A percentile compares a stretch with the other conserved stretches of the same genome.
Conservation (phyloP, 768 basidiomycete genomes). For the Termitomyces sp. region DNA sequence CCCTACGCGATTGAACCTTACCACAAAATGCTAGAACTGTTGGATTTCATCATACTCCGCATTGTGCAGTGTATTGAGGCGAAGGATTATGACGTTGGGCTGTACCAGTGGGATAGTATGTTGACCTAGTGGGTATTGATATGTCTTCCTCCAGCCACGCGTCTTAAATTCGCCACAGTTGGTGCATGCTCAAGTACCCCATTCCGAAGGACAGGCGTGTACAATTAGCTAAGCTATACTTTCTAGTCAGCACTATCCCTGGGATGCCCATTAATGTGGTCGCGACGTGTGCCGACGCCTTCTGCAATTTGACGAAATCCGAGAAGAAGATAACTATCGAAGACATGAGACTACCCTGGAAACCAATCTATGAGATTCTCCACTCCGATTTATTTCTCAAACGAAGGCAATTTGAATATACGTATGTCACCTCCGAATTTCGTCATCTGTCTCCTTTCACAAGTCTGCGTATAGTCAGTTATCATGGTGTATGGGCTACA, state of each 20-base stretch:
- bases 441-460: constrained; percentile 5
- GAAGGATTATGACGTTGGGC: constrained; percentile 78
- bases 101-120: constrained; percentile 80
- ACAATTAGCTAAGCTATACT: constrained; percentile 73
- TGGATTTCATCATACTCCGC: constrained; percentile 69
- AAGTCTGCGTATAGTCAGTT: constrained; percentile 44
- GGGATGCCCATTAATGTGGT: constrained; percentile 72
- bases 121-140: constrained; percentile 56
- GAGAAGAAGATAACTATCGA: constrained; percentile 74
- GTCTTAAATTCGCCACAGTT: constrained; percentile 38
- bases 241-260: constrained; percentile 68
- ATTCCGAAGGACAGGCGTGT: constrained; percentile 79
- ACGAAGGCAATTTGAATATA: constrained; percentile 75
- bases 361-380: constrained; percentile 69
- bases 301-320: constrained; percentile 56
- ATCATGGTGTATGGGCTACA: constrained; percentile 74
- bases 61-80: constrained; percentile 74
- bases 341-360: constrained; percentile 81
- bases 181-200: constrained; percentile 82
- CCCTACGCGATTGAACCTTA: constrained; percentile 79
- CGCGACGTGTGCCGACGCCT: constrained; percentile 60
- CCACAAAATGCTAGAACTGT: constrained; percentile 68
- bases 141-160: constrained; percentile 2
- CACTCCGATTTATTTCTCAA: constrained; percentile 74
- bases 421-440: constrained; percentile 35